Base-by-base conservation (phyloP, 1,284 basidiomycete genomes). In the Boletellus deceptivus region DNA sequence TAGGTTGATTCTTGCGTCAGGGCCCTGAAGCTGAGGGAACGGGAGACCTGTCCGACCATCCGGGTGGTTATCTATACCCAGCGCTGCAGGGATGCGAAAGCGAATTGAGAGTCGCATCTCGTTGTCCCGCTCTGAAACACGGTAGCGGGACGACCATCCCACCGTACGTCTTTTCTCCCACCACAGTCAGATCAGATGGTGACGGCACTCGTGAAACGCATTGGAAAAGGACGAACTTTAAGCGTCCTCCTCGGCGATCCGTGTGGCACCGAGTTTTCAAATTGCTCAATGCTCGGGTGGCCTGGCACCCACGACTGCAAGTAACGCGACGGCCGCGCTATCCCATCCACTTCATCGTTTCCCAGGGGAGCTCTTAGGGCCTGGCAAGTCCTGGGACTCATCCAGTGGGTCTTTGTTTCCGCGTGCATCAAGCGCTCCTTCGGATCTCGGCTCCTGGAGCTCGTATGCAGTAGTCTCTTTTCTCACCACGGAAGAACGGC, bases 401-500 rank as follows among this genome's bases (percentile, higher is more conserved):
- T 35, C 22, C 35, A 36, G 40, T 48, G 48, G 31, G 37, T 24
- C 18, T 27, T 34, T 37, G 24, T 22, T 37, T 44, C 46, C 44
- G 24, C 36, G 11, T 20, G 36, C 37, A 38, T n/a, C 34, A n/a
- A 33, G 16, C 18, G 6, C 18, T 3, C 14, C 24, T 13, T 43
- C 43, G 20, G n/a, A 33, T 40, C n/a, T 25, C 18, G 33, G 42
- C 22, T 24, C 20, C 10, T 42, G 16, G 14, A 22, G 18, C 33
- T 46, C 38, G 37, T 25, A 49, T 44, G 18, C 18, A 27, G 39
- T n/a, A 25, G 14, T 35, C 17, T 16, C 22, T 46, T 62, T 46
- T 59, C 59, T 45, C 24, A 35, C 35, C 31, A 33, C 37, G 13
- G 37, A 33, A 35, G 61, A 63, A 71, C 50, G 53, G 61, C 36